These are phyloP conservation scores for Penicillium ucsense DNA, from an alignment of 495 filamentous ascomycete species.

Conservation along the genomic window DNA sequence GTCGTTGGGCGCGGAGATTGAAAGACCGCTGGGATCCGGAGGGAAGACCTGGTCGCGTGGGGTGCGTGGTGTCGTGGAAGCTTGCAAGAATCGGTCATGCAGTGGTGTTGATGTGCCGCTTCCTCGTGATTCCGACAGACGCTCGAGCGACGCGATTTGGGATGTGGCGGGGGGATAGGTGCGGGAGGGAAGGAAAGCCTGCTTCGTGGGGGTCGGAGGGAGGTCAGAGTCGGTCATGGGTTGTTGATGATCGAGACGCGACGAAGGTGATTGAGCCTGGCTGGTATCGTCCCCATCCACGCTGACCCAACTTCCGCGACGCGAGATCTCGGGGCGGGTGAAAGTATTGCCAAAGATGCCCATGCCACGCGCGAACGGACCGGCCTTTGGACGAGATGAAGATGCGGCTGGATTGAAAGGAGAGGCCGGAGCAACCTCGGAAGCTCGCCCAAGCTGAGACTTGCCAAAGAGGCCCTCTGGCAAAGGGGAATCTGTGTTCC, in stretches of 20 bases:
- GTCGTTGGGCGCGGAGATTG: slow-evolving; percentile 55
- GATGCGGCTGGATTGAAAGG: slow-evolving; percentile 47
- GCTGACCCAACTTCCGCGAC: slow-evolving; percentile 68
- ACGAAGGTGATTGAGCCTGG: slow-evolving; percentile 45
- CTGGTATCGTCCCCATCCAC: slow-evolving; percentile 61
- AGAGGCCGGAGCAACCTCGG: slow-evolving; percentile 54
- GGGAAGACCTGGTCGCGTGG: slow-evolving; percentile 65
- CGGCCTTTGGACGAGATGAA: slow-evolving; percentile 32
- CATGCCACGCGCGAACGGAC: slow-evolving; percentile 56
- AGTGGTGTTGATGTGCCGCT: slow-evolving; percentile 24
- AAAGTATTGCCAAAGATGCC: slow-evolving; percentile 58
- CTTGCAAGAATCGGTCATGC: slow-evolving; percentile 34
- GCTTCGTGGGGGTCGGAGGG: slow-evolving; percentile 90
- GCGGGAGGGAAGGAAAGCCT: slow-evolving; percentile 38
- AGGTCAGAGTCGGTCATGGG: slow-evolving; percentile 60
- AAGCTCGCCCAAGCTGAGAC: slow-evolving; percentile 46
- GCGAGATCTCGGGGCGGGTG: slow-evolving; percentile 39
- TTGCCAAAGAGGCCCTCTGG: slow-evolving; percentile 46
- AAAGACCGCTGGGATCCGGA: slow-evolving; percentile 72
- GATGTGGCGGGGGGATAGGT: slow-evolving; percentile 32
- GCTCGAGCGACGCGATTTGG: slow-evolving; percentile 32
- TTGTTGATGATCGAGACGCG: slow-evolving; percentile 44
- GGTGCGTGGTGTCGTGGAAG: slow-evolving; percentile 56
- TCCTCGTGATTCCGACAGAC: slow-evolving; percentile 24
- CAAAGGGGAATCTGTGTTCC: slow-evolving; percentile 45